These are phyloP conservation scores for Sanguinoderma infundibulare DNA, from an alignment of 1,284 basidiomycete genomes.

Conservation along the genomic window DNA sequence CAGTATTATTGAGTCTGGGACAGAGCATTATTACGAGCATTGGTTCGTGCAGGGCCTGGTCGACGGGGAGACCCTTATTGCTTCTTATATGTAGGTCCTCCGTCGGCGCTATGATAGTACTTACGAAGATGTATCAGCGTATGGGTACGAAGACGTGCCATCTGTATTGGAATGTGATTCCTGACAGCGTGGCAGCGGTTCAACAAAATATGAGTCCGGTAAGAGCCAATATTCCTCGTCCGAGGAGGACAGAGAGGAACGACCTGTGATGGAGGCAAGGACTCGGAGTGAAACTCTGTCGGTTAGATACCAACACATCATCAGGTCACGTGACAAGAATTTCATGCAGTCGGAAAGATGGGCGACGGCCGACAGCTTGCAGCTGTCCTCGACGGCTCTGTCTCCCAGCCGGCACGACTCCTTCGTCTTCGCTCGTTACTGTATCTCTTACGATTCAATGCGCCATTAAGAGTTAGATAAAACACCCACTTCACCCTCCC, in stretches of 20 bases:
- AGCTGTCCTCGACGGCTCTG: background rate
- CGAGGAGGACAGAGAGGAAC: too few species aligned
- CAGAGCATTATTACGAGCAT: constrained; percentile 47
- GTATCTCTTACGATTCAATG: constrained; percentile 10
- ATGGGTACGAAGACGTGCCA: too few species aligned
- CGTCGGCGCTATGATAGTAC: too few species aligned
- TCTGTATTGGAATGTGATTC: too few species aligned
- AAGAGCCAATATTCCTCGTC: too few species aligned
- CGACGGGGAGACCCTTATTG: constrained; percentile 43
- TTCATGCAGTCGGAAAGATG: background rate
- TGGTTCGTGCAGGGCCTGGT: constrained; percentile 52
- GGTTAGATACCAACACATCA: too few species aligned
- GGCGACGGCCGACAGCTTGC: background rate
- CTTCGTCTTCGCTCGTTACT: background rate
- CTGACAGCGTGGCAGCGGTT: too few species aligned
- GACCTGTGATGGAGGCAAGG: too few species aligned
- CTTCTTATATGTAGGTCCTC: background rate
- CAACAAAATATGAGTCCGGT: too few species aligned
- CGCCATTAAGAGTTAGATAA: background rate
- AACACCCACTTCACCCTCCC: background rate
- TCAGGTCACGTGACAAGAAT: too few species aligned
- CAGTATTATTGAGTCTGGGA: constrained; percentile 41
- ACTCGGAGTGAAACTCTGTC: too few species aligned
- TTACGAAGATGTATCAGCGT: too few species aligned
- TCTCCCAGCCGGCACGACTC: background rate